Percentiles rank a stretch among this genome's conserved stretches.
phyloP scores from a whole-genome alignment of 805 yeast genomes.

The Priceomyces melissophilus region DNA sequence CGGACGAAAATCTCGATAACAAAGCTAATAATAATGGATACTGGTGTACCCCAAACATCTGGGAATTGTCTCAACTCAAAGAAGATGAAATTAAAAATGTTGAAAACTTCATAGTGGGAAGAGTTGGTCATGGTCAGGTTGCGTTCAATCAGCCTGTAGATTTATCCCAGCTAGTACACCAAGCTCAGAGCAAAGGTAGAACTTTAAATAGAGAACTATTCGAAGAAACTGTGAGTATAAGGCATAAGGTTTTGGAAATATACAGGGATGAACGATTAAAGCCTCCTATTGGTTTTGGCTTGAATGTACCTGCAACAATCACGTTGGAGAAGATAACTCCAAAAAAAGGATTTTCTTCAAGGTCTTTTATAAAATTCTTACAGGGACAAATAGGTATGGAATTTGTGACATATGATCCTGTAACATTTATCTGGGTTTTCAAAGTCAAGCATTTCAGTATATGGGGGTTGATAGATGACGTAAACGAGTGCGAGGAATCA shows the following conservation, averaged over 20 bases:
- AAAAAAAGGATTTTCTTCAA: constrained; percentile 37
- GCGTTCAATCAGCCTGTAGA: constrained; percentile 69
- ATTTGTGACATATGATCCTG: constrained; percentile 75
- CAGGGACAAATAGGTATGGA: constrained; percentile 64
- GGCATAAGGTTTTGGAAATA: constrained; percentile 53
- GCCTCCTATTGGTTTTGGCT: constrained; percentile 63
- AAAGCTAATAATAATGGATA: constrained; percentile 40
- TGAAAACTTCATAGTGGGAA: constrained; percentile 64
- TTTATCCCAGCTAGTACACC: constrained; percentile 47
- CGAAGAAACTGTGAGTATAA: constrained; percentile 36
- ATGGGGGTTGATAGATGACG: constrained; percentile 81
- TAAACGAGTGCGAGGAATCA: constrained; percentile 14
- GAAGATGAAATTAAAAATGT: constrained; percentile 50
- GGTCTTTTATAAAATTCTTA: constrained; percentile 48
- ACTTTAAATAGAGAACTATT: constrained; percentile 43
- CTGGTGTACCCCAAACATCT: constrained; percentile 70
- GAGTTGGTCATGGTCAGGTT: constrained; percentile 65
- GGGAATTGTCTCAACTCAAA: constrained; percentile 43
- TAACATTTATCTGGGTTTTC: constrained; percentile 73
- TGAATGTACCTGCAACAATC: constrained; percentile 75
- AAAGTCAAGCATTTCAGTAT: constrained; percentile 87
- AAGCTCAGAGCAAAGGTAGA: constrained; percentile 27
- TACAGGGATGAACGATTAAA: constrained; percentile 53
- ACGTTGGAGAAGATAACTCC: constrained; percentile 64
- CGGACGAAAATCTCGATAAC: constrained; percentile 7